Base-by-base conservation (phyloP, 306 rosid species). In the Arachis stenosperma region DNA sequence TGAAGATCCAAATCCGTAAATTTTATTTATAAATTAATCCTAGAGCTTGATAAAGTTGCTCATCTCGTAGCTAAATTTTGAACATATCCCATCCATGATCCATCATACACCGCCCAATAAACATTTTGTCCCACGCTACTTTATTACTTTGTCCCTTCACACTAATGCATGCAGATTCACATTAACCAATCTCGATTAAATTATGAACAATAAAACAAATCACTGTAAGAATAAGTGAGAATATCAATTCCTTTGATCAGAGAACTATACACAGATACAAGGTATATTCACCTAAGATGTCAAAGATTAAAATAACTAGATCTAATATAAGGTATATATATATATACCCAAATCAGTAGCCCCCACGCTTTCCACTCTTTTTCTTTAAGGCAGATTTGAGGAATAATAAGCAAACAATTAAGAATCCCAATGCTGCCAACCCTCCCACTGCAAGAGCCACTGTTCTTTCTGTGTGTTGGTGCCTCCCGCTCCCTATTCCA, bases 381-480 rank as follows among this genome's bases (percentile, higher is more conserved):
- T 65, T 93, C 86, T 86, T 93, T 33, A 93, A 9, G 46, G 57
- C 67, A 7, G 90, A 83, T 74, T 70, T 89, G 7, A 81, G 58
- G 77, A 78, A 93, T 58, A 93, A 27, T 82, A 91, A 65, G 68
- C 91, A 93, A 39, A 70, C 97, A 69, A 91, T 64, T n/a, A 89
- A 29, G 78, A 91, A 89, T 9, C 90, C 98, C 53, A 91, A 37
- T 8, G 89, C 91, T 48, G 97, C 97, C 30, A 94, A 67, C 67
- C 97, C 97, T 81, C 98, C 98, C 22, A 94, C 90, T 9, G 86
- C 97, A 80, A 94, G 71, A 12, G 98, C 98, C 54, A 83, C 91
- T 9, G 92, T 91, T 78, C 82, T 94, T 59, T 85, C 76, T 10
- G 96, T 75, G 68, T 85, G 89, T 14, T 42, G 60, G 60, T 81